These are phyloP conservation scores for Corchorus capsularis DNA, from an alignment of 345 rosid genomes.

Conservation along the genomic window DNA sequence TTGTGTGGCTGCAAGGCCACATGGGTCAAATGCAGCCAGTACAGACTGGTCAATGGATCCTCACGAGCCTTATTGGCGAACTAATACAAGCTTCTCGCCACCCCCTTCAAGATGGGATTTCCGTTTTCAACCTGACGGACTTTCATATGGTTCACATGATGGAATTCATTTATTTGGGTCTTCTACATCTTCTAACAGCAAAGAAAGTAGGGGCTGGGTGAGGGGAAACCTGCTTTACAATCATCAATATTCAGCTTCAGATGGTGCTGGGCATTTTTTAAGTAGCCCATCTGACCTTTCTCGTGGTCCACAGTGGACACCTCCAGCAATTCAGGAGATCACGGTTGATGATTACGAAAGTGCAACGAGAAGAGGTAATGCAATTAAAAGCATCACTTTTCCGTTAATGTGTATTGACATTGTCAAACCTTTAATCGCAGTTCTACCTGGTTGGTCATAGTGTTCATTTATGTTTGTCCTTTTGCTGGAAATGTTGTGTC, in stretches of 20 bases:
- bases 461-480: neutral
- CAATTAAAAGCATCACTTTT: neutral
- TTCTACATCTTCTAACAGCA: conserved; percentile 58
- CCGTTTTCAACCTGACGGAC: conserved; percentile 42
- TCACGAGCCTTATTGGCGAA: conserved; percentile 64
- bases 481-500: neutral
- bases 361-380: conserved; percentile 47
- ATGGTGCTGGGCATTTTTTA: conserved; percentile 35
- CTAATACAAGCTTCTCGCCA: conserved; percentile 63
- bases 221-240: conserved; percentile 33
- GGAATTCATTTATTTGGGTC: conserved; percentile 42
- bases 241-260: conserved; percentile 43
- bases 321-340: conserved; percentile 57
- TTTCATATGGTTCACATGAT: conserved; percentile 41
- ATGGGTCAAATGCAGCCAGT: conserved; percentile 49
- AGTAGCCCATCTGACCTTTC: conserved; percentile 49
- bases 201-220: conserved; percentile 50
- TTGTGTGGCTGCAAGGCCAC: conserved; percentile 88
- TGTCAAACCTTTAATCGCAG: neutral
- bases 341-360: conserved; percentile 39
- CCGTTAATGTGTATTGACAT: neutral
- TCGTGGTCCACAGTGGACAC: conserved; percentile 57
- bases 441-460: neutral
- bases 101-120: conserved; percentile 60
- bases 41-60: conserved; percentile 56